These are phyloP conservation scores for Hygrophila difformis DNA, from an alignment of 257 asterid species.

Conservation along the genomic window DNA sequence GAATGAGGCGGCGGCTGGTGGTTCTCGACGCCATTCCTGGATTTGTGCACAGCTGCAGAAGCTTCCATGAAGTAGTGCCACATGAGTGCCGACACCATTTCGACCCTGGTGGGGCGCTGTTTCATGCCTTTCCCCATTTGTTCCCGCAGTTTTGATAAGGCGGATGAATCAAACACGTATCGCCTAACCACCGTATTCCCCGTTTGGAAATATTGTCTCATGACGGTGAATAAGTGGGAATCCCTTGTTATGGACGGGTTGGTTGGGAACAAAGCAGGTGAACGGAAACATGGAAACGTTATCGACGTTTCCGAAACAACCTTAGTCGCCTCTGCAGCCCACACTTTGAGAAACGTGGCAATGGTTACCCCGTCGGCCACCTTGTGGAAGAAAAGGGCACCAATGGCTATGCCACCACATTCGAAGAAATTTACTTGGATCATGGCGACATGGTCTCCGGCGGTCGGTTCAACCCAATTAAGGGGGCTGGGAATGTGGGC, in stretches of 20 bases:
- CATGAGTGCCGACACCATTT: slow-evolving; percentile 27
- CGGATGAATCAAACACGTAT: slow-evolving; percentile 22
- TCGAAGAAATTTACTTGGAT: slow-evolving; percentile 27
- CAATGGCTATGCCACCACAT: slow-evolving; percentile 34
- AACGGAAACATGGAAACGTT: too few species aligned
- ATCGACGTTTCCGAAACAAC: neutral
- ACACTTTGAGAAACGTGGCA: slow-evolving; percentile 28
- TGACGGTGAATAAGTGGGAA: slow-evolving; percentile 25
- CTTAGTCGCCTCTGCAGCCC: slow-evolving; percentile 18
- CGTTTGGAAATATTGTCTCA: slow-evolving; percentile 23
- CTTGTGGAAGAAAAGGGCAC: slow-evolving; percentile 27
- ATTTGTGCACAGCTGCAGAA: slow-evolving; percentile 7
- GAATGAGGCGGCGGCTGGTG: too few species aligned
- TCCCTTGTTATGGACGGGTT: slow-evolving; percentile 26
- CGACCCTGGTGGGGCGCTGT: slow-evolving; percentile 28
- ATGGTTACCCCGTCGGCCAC: slow-evolving; percentile 27
- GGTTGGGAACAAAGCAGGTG: slow-evolving; percentile 25
- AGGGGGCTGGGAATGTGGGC: slow-evolving; percentile 27
- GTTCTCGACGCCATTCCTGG: neutral
- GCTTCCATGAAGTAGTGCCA: slow-evolving; percentile 38
- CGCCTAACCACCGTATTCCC: slow-evolving; percentile 31
- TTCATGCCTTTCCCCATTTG: neutral
- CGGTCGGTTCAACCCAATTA: slow-evolving; percentile 30
- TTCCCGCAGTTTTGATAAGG: slow-evolving; percentile 20
- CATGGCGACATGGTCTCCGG: slow-evolving; percentile 28